These are phyloP conservation scores for Drechslera avenae DNA, from an alignment of 2,329 filamentous ascomycete species.

Conservation along the genomic window DNA sequence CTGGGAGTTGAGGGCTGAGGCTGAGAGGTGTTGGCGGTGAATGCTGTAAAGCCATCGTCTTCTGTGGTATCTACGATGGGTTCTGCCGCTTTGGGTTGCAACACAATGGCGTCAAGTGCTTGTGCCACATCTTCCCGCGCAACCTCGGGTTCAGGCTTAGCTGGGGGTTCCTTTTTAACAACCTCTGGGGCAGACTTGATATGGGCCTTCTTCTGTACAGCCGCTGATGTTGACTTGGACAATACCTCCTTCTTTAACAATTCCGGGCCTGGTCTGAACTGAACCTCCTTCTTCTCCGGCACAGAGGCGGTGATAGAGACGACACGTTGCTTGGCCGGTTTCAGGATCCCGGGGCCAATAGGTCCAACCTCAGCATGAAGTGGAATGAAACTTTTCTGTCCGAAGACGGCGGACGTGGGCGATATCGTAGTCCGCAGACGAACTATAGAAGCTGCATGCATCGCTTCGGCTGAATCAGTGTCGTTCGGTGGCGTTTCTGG, in stretches of 20 bases:
- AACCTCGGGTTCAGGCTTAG: background rate
- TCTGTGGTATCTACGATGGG: background rate
- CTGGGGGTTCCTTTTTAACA: background rate
- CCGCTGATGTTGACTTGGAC: too few species aligned
- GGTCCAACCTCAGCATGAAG: slow-evolving; percentile 30
- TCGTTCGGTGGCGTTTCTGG: slow-evolving; percentile 15
- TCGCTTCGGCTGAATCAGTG: slow-evolving; percentile 22
- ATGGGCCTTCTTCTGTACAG: too few species aligned
- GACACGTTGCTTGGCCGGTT: slow-evolving; percentile 24
- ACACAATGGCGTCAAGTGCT: background rate
- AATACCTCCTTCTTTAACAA: background rate
- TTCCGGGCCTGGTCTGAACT: background rate
- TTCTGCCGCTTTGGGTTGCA: background rate
- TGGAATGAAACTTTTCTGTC: slow-evolving; percentile 36
- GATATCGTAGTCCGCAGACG: slow-evolving; percentile 41
- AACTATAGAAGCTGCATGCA: slow-evolving; percentile 38
- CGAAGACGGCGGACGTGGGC: slow-evolving; percentile 43
- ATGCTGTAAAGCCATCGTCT: slow-evolving; percentile 10
- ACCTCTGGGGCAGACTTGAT: slow-evolving; percentile 15
- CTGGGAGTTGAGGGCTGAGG: background rate
- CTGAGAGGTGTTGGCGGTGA: background rate
- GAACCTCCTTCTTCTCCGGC: slow-evolving; percentile 13
- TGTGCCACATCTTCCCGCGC: background rate
- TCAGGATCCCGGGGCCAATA: slow-evolving; percentile 39
- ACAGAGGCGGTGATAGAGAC: background rate